phyloP scores from a whole-genome alignment of 2,329 filamentous ascomycete species.

The Tolypocladium paradoxum region DNA sequence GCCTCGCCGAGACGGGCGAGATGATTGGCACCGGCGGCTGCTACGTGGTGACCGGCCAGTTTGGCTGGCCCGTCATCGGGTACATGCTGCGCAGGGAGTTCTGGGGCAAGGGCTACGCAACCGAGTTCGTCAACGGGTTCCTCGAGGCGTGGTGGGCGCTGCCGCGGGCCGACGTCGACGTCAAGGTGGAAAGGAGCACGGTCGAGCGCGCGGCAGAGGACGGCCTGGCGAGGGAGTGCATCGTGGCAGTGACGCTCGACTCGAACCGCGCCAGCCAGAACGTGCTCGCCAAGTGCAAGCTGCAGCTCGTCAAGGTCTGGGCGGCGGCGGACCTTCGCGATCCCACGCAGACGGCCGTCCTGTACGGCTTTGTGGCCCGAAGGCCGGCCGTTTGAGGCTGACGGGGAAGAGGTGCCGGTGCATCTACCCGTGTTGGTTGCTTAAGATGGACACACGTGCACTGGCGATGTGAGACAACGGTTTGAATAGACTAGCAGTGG shows the following conservation, averaged over 20 bases:
- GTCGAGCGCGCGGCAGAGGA: slow-evolving; percentile 20
- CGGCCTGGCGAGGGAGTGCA: slow-evolving; percentile 18
- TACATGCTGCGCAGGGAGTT: slow-evolving; percentile 42
- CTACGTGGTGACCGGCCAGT: slow-evolving; percentile 19
- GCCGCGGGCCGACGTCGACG: slow-evolving; percentile 31
- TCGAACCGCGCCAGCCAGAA: slow-evolving; percentile 42
- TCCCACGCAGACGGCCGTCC: slow-evolving; percentile 4
- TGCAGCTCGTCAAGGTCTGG: slow-evolving; percentile 34
- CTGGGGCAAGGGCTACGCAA: slow-evolving; percentile 48
- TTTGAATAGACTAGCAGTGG: no score
- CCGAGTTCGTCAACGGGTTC: slow-evolving; percentile 41
- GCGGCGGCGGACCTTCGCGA: slow-evolving; percentile 14
- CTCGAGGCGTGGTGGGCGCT: slow-evolving; percentile 36
- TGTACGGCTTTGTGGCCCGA: slow-evolving; percentile 13
- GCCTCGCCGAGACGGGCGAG: slow-evolving; percentile 32
- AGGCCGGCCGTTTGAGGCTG: background rate
- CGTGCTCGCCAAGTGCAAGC: slow-evolving; percentile 38
- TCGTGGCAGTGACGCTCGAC: slow-evolving; percentile 36
- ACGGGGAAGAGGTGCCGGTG: background rate
- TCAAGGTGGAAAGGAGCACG: slow-evolving; percentile 30
- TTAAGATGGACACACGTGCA: background rate
- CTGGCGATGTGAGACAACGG: no score
- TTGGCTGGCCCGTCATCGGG: slow-evolving; percentile 48
- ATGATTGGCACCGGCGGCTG: slow-evolving; percentile 40
- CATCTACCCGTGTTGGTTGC: background rate